Evolutionary conservation across 2,329 filamentous ascomycete species (phyloP).

Genomic region (Monosporascus cannonballus): DNA sequence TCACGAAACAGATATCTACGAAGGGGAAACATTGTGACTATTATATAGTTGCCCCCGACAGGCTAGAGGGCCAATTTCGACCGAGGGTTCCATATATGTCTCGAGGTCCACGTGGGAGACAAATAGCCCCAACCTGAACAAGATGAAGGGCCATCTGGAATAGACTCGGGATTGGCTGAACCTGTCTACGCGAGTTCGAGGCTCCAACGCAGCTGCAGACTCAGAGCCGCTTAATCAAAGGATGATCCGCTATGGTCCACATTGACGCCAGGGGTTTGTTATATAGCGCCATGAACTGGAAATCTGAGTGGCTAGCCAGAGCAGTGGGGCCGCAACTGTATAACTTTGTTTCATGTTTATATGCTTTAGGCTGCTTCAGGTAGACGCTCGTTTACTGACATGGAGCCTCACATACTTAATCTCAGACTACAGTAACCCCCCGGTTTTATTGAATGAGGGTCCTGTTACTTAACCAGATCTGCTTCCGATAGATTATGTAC

Average conservation of each 20-base stretch:
- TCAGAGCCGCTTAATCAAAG: no score
- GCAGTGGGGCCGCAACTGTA: not conserved
- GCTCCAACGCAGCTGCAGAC: no score
- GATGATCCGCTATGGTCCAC: no score
- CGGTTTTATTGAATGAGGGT: no score
- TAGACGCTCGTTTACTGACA: not conserved
- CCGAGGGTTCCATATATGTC: not conserved
- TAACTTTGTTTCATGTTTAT: not conserved
- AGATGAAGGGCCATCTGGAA: no score
- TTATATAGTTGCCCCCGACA: not conserved
- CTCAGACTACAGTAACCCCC: not conserved
- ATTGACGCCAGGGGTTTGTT: not conserved
- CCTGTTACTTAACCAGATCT: no score
- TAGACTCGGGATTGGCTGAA: no score
- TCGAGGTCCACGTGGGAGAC: not conserved
- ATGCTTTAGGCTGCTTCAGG: not conserved
- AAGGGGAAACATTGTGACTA: not conserved
- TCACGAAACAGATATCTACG: not conserved
- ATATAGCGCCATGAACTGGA: not conserved
- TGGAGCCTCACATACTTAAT: not conserved
- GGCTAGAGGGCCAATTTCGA: not conserved
- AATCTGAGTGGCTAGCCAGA: not conserved
- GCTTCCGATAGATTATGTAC: no score
- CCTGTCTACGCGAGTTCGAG: no score
- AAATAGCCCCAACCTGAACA: no score